Evolutionary conservation across 2,329 filamentous ascomycete species (phyloP), one percentile per base, ranked within the genome.

Genomic region (Trichoderma guizhouense): DNA sequence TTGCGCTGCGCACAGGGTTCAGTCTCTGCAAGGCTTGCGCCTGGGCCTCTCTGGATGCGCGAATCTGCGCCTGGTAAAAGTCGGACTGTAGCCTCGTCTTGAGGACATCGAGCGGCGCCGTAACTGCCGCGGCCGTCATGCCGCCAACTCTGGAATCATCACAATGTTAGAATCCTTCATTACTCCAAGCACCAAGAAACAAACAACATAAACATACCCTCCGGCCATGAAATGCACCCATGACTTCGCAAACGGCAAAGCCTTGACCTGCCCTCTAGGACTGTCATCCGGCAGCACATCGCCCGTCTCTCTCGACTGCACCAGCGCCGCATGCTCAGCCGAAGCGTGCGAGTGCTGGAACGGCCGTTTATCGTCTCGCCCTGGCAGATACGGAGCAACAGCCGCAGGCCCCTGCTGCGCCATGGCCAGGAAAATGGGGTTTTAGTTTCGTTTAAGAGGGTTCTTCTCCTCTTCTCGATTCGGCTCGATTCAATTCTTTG

Each of bases 31-130:
- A 74, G 81, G 85, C 76, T 82, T 87, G 78, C 78, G 89, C 75
- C 82, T 88, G 78, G 78, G 90, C 87, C n/a, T 88, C 84, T 64
- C 92, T 89, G 9, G 89, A 87, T 18, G 91, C 89, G 34, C 87
- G 87, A 60, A 97, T 87, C 81, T 97, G 93, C 9, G 90, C 87
- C 81, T 97, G 93, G 86, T 98, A 98, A 81, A 97, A 97, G 79
- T 97, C 95, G 78, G 94, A 97, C 81, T 98, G 95, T 3, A 98
- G 86, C 43, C 95, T 90, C 12, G 95, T 98, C 82, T 97, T 97
- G 65, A 98, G 88, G 36, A 98, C 95, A 79, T 98, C 95, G 72
- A 98, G 91, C 26, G 95, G 95, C 9, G 94, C 94, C 2, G 95
- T 98, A n/a, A 98, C 83, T n/a, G 93, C 91, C 28, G 95, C 93